phyloP scores from a whole-genome alignment of 192 early-diverging fungal species.

The Cladochytrium replicatum region DNA sequence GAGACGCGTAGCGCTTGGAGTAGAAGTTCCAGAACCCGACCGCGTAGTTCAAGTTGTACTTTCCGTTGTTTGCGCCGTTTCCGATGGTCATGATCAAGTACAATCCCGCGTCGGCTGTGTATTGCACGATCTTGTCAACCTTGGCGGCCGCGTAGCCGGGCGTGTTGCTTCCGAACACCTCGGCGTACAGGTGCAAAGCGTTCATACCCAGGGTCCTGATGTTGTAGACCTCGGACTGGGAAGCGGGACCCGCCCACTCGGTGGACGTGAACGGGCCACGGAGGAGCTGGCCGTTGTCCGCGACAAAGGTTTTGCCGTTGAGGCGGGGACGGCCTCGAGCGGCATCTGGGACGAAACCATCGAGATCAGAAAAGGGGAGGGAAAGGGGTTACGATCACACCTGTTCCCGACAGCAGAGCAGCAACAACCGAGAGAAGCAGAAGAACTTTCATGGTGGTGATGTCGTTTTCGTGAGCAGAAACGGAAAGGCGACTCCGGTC shows the following conservation, averaged over 20 bases:
- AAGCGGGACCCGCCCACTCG: not conserved
- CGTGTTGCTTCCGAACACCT: not conserved
- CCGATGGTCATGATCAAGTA: not conserved
- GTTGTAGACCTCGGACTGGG: not conserved
- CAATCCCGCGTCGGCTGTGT: not conserved
- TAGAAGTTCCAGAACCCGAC: constrained; percentile 1
- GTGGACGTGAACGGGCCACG: constrained; percentile 6
- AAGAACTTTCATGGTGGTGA: no score
- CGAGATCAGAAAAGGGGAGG: no score
- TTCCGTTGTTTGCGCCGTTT: constrained; percentile 7
- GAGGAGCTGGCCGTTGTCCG: not conserved
- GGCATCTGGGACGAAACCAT: no score
- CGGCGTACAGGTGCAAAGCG: constrained; percentile 6
- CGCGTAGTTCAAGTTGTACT: constrained; percentile 1
- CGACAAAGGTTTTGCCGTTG: no score
- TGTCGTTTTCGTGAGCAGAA: no score
- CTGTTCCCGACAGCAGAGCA: no score
- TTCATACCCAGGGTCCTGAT: not conserved
- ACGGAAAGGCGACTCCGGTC: no score
- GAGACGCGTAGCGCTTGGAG: constrained; percentile 1
- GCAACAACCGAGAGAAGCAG: no score
- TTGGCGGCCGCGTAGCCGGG: not conserved
- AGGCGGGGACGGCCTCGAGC: no score
- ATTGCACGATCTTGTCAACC: constrained; percentile 1
- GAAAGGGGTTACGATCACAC: no score